Evolutionary conservation across 2,329 filamentous ascomycete genomes (phyloP).

Genomic region (Beauveria brongniartii): DNA sequence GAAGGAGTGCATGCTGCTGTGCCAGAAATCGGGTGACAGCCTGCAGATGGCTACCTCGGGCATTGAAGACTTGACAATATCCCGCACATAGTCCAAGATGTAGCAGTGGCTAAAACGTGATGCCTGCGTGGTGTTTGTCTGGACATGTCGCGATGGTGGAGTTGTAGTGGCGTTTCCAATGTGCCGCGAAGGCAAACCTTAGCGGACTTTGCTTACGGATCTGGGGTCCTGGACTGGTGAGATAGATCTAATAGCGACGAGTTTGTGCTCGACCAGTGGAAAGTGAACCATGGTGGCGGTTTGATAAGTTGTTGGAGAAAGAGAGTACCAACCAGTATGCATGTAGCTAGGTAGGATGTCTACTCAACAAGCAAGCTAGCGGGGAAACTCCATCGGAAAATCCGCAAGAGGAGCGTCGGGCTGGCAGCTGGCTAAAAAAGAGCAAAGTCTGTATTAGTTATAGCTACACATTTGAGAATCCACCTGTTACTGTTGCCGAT

Average conservation of each 20-base stretch:
- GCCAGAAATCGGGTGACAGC: slow-evolving; percentile 2
- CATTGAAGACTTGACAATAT: background rate
- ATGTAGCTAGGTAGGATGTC: background rate
- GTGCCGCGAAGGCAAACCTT: slow-evolving; percentile 3
- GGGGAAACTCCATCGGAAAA: background rate
- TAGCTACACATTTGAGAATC: background rate
- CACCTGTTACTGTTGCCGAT: background rate
- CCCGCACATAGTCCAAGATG: background rate
- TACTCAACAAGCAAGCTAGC: background rate
- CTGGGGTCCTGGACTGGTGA: no score
- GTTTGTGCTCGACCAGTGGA: background rate
- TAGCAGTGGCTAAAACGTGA: slow-evolving; percentile 3
- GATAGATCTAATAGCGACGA: background rate
- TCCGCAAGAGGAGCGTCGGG: background rate
- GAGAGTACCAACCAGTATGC: no score
- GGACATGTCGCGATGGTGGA: slow-evolving; percentile 9
- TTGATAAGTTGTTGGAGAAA: background rate
- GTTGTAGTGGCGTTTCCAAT: slow-evolving; percentile 3
- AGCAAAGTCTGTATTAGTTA: no score
- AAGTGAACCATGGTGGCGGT: background rate
- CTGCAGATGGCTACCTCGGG: background rate
- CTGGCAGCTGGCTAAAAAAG: background rate
- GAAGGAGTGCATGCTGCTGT: background rate
- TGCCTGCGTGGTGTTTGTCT: slow-evolving; percentile 3
- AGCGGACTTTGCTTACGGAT: background rate